Evolutionary conservation across 768 basidiomycete species (phyloP), one percentile per base, ranked within the genome.

Genomic region (Hygrophoropsis aurantiaca): DNA sequence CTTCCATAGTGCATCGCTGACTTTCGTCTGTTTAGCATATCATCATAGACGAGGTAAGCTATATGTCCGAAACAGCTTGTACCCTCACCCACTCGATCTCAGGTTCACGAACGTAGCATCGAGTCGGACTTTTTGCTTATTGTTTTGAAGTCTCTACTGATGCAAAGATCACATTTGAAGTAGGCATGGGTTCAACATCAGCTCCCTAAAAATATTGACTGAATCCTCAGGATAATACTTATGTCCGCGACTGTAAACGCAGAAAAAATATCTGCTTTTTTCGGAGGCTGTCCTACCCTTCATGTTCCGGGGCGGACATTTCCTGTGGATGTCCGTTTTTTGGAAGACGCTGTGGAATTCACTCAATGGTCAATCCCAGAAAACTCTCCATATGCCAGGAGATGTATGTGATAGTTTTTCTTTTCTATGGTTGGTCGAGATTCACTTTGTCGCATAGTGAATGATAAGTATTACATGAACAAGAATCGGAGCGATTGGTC

Each of bases 161-260:
- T 76, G 45, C 80, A 85, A 52, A 78, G 90, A 20, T 78, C 84
- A 40, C 84, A 95, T 56, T 72, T 99, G n/a, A 94, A 90, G 93
- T 88, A 53, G 49, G 74, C 62, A 6, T 30, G 15, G n/a, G n/a
- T 34, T 5, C 18, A 24, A 25, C 38, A 16, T 42, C 16, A 15
- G 16, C n/a, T 30, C 47, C 64, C 26, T 49, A 11, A 38, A 24
- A 9, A 39, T 15, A 49, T 42, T 13, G 23, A n/a, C n/a, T n/a
- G n/a, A n/a, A n/a, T n/a, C n/a, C n/a, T 30, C 47, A 94, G 91
- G 67, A 82, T 99, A 33, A 81, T 97, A 13, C 76, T 98, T 39
- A 99, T 99, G 95, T 95, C 93, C 25, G 95, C 97, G 1, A 99
- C 97, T 0, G 74, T 97, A 20, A 93, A 99, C 55, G 84, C 91